Evolutionary conservation across 148 eudicot genomes (phyloP).

Genomic region (Chenopodium suecicum): DNA sequence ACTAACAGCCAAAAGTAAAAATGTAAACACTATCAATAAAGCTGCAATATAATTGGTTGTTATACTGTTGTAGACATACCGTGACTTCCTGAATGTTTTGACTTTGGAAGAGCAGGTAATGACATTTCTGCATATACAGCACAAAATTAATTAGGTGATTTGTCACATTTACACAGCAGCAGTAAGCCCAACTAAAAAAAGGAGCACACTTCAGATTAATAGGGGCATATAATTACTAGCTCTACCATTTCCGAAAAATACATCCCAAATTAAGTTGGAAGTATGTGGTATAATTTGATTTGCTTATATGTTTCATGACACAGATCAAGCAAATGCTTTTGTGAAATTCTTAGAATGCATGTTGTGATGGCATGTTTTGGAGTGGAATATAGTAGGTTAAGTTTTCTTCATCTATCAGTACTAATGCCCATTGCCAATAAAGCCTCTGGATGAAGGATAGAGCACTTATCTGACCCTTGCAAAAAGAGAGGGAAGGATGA

Average conservation of each 20-base stretch:
- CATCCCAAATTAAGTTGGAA: background rate
- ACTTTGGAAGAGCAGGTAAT: slow-evolving; percentile 82
- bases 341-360: background rate
- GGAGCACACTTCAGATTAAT: background rate
- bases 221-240: background rate
- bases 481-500: background rate
- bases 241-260: background rate
- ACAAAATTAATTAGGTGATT: slow-evolving; percentile 13
- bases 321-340: background rate
- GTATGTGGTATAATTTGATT: background rate
- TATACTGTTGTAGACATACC: slow-evolving; percentile 39
- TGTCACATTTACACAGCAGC: background rate
- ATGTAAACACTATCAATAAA: background rate
- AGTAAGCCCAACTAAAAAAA: background rate
- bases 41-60: background rate
- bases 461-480: background rate
- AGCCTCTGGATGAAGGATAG: background rate
- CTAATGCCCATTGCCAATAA: background rate
- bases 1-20: background rate
- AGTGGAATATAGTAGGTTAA: background rate
- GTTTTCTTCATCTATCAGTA: background rate
- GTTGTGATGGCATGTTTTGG: background rate
- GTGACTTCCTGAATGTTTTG: slow-evolving; percentile 45
- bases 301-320: background rate
- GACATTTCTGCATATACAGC: slow-evolving; percentile 79